Percentiles rank a stretch among this genome's conserved stretches.
These are phyloP conservation scores for Dovyalis caffra DNA, from an alignment of 345 rosid genomes.

Conservation along the genomic window DNA sequence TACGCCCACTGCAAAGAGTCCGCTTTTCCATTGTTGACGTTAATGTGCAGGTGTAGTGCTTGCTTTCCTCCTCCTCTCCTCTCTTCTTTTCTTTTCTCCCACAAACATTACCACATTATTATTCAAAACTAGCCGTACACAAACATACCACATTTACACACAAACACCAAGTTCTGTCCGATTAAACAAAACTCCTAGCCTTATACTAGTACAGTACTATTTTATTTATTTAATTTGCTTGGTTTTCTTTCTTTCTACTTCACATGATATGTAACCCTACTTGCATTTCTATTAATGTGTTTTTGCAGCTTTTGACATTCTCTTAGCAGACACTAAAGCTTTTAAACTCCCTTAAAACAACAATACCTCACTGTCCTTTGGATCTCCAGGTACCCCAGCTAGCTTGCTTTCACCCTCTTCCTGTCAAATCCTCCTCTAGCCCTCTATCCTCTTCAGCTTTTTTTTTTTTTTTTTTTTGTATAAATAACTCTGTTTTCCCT, in stretches of 20 bases:
- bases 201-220: constrained; percentile 1
- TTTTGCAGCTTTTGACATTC: constrained; percentile 67
- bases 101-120: not conserved
- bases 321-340: constrained; percentile 48
- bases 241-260: constrained; percentile 2
- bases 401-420: not conserved
- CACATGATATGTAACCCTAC: constrained; percentile 33
- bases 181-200: too few species aligned
- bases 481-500: not conserved
- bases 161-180: not conserved
- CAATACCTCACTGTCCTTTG: constrained; percentile 16
- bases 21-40: not conserved
- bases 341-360: constrained; percentile 10
- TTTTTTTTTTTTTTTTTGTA: not conserved
- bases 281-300: constrained; percentile 25
- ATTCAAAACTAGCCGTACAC: not conserved
- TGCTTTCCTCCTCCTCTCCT: not conserved
- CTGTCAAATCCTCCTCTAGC: not conserved
- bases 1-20: not conserved
- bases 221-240: not conserved
- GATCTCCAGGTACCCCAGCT: not conserved
- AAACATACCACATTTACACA: not conserved
- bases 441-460: not conserved
- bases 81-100: not conserved
- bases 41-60: not conserved